Conservation (phyloP, 139 green algal species). For the Chlorella ohadii region DNA sequence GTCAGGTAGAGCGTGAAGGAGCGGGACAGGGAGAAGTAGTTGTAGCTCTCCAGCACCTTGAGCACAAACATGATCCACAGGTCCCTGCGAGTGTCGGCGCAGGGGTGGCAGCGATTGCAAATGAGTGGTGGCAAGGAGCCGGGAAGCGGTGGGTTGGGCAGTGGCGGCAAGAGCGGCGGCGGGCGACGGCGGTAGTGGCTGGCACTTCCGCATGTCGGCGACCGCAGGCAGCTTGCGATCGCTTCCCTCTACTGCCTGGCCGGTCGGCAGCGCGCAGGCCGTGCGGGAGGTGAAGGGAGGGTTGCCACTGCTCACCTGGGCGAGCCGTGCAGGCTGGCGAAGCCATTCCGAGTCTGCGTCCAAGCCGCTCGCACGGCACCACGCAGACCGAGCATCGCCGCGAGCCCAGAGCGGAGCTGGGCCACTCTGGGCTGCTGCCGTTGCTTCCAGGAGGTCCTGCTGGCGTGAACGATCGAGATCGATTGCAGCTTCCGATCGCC, state of each 20-base stretch:
- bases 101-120: no score
- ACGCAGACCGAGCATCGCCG: background rate
- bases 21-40: conserved; percentile 67
- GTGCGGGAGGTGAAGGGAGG: no score
- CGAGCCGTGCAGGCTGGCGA: background rate
- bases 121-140: no score
- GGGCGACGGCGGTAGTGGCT: background rate
- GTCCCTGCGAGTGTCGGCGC: conserved; percentile 39
- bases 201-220: no score
- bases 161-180: background rate
- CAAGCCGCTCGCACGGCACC: background rate
- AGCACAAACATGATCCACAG: conserved; percentile 64
- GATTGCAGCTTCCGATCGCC: no score
- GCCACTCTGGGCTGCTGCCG: conserved; percentile 59
- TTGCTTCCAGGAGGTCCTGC: conserved; percentile 42
- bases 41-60: conserved; percentile 64
- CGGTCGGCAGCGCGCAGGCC: no score
- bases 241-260: no score
- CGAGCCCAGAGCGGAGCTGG: no score
- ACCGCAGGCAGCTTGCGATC: no score
- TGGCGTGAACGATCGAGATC: no score
- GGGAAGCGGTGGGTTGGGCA: no score
- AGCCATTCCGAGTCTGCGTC: background rate
- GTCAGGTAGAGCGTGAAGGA: conserved; percentile 62
- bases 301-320: no score